Evolutionary conservation across 139 green algal species (phyloP).

Genomic region (Limnomonas spitsbergensis): DNA sequence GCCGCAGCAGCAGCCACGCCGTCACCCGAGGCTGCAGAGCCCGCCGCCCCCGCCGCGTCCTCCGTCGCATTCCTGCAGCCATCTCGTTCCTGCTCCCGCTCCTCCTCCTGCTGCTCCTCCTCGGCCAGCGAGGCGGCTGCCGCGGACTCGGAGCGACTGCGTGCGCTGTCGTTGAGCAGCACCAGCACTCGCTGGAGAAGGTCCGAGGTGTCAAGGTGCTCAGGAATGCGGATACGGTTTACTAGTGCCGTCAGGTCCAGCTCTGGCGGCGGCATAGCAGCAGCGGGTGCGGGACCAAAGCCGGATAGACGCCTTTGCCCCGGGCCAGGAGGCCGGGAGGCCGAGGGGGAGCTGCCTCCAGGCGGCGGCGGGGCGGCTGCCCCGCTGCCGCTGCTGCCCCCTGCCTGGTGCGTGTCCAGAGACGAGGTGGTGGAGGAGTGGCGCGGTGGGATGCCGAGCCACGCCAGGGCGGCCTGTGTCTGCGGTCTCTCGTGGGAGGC

Average conservation of each 20-base stretch:
- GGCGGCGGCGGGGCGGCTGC: neutral
- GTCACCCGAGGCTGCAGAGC: neutral
- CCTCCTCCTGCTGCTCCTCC: neutral
- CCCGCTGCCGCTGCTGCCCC: too few species aligned
- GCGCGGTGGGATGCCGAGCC: neutral
- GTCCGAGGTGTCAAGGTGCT: neutral
- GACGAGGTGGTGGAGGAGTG: neutral
- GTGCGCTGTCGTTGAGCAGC: conserved; percentile 11
- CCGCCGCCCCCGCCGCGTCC: too few species aligned
- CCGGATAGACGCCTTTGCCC: too few species aligned
- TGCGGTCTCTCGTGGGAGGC: too few species aligned
- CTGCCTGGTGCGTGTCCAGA: neutral
- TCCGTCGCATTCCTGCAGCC: neutral
- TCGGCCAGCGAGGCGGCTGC: neutral
- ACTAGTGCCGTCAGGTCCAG: neutral
- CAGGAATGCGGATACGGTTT: conserved; percentile 1
- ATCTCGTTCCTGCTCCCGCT: neutral
- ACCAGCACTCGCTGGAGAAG: conserved; percentile 29
- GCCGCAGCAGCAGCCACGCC: neutral
- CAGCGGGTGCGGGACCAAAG: too few species aligned
- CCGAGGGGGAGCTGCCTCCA: neutral
- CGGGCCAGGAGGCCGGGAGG: neutral
- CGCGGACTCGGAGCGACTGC: neutral
- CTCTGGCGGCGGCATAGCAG: neutral
- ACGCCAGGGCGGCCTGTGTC: conserved; percentile 8